Percentiles rank a stretch among this genome's conserved stretches.
phyloP scores from a whole-genome alignment of 371 early-diverging fungal species.

The Rhizopus arrhizus region DNA sequence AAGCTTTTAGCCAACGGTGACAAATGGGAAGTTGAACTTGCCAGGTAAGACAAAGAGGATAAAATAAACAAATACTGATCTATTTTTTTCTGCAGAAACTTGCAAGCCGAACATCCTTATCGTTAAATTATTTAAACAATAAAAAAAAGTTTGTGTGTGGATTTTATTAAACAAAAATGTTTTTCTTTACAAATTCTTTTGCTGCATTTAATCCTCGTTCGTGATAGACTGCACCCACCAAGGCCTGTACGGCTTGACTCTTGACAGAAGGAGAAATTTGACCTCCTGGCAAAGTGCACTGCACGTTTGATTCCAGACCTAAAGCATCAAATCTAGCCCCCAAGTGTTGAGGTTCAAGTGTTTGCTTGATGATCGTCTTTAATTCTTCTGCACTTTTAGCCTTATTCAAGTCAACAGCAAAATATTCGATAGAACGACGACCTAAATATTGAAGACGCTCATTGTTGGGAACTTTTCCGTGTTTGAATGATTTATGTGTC shows the following conservation, averaged over 20 bases:
- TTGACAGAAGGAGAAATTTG: slow-evolving; percentile 18
- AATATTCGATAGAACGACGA: slow-evolving; percentile 43
- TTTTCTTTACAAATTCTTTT: slow-evolving; percentile 29
- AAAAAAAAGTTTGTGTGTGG: slow-evolving; percentile 1
- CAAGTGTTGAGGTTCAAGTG: slow-evolving; percentile 17
- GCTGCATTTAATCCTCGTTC: slow-evolving; percentile 33
- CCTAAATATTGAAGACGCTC: slow-evolving; percentile 69
- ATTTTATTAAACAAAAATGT: slow-evolving; percentile 6
- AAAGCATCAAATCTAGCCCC: slow-evolving; percentile 36
- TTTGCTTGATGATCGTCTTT: slow-evolving; percentile 13
- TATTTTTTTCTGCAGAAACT: slow-evolving; percentile 40
- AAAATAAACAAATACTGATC: neutral
- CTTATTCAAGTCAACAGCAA: slow-evolving; percentile 29
- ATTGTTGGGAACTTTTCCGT: slow-evolving; percentile 63
- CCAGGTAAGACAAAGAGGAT: slow-evolving; percentile 46
- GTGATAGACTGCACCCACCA: slow-evolving; percentile 32
- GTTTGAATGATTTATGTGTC: slow-evolving; percentile 74
- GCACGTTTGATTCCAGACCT: slow-evolving; percentile 35
- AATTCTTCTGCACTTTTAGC: slow-evolving; percentile 18
- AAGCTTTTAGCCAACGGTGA: slow-evolving; percentile 97
- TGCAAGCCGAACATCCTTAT: slow-evolving; percentile 66
- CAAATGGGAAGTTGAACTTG: slow-evolving; percentile 95
- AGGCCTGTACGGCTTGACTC: slow-evolving; percentile 21
- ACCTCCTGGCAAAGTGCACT: slow-evolving; percentile 28
- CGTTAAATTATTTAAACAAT: slow-evolving; percentile 47